A percentile compares a stretch with the other conserved stretches of the same genome.
Evolutionary conservation across 2,329 filamentous ascomycete genomes (phyloP).

Genomic region (Neoarthrinium moseri): DNA sequence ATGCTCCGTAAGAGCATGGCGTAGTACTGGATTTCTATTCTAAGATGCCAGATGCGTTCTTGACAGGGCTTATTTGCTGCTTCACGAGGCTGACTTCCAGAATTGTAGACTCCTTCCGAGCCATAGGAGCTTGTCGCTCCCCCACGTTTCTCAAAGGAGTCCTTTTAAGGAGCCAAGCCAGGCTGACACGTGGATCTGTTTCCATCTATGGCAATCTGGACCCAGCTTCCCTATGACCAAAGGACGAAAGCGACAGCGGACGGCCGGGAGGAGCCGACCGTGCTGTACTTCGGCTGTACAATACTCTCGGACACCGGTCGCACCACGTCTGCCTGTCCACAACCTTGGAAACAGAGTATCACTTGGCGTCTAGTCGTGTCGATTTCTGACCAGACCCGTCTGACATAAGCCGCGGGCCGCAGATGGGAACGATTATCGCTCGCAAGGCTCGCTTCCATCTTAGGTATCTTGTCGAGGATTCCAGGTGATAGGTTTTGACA

Average conservation of each 20-base stretch:
- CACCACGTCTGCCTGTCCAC: not conserved
- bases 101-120: too few species aligned
- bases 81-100: too few species aligned
- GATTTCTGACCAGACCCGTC: not conserved
- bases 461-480: not conserved
- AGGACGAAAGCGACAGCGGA: not conserved
- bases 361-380: too few species aligned
- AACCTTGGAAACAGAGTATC: too few species aligned
- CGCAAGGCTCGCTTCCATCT: not conserved
- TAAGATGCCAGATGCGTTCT: too few species aligned
- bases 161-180: too few species aligned
- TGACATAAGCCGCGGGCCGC: slow-evolving; percentile 4
- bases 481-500: not conserved
- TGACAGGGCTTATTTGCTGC: too few species aligned
- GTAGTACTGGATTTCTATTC: too few species aligned
- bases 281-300: not conserved
- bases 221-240: not conserved
- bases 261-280: slow-evolving; percentile 1
- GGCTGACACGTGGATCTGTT: not conserved
- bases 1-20: too few species aligned
- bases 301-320: too few species aligned
- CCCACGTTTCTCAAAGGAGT: too few species aligned
- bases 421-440: not conserved
- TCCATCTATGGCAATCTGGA: slow-evolving; percentile 1
- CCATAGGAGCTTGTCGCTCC: too few species aligned